phyloP scores from a whole-genome alignment of 1,284 basidiomycete species.

The Athelia psychrophila region DNA sequence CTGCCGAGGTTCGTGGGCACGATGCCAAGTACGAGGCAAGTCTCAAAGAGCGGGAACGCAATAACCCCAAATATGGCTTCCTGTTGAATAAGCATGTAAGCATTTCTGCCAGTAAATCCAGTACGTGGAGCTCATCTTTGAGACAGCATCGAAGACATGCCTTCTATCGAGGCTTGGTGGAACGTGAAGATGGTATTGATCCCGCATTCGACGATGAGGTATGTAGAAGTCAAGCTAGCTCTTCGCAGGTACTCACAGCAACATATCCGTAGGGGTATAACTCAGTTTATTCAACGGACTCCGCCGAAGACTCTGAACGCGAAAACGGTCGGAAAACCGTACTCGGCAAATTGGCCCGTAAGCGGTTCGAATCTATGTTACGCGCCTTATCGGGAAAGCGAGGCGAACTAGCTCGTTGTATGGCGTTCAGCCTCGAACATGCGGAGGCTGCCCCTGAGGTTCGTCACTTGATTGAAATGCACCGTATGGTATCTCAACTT shows the following conservation, averaged over 20 bases:
- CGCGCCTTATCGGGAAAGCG: constrained; percentile 82
- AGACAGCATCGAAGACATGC: constrained; percentile 76
- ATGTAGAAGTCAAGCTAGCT: constrained; percentile 16
- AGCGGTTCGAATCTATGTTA: constrained; percentile 88
- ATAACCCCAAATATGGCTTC: constrained; percentile 84
- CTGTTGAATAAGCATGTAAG: constrained; percentile 67
- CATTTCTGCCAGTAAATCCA: constrained; percentile 8
- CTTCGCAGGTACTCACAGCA: constrained; percentile 5
- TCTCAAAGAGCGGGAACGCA: constrained; percentile 72
- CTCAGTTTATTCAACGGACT: constrained; percentile 92
- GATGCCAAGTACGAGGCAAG: constrained; percentile 76
- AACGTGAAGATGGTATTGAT: constrained; percentile 55
- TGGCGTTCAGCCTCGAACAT: constrained; percentile 94
- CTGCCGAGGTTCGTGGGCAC: constrained; percentile 79
- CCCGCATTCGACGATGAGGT: constrained; percentile 88
- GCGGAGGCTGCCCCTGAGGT: constrained; percentile 93
- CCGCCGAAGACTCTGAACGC: constrained; percentile 89
- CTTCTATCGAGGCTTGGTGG: constrained; percentile 76
- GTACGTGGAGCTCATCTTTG: constrained; percentile 6
- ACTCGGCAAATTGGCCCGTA: constrained; percentile 76
- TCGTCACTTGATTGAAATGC: constrained; percentile 14
- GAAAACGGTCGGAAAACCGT: constrained; percentile 72
- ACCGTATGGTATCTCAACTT: constrained; percentile 8
- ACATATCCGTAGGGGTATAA: constrained; percentile 70
- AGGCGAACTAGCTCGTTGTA: constrained; percentile 90